phyloP scores from a whole-genome alignment of 176 grass and related monocot species.

The Dactylis glomerata region DNA sequence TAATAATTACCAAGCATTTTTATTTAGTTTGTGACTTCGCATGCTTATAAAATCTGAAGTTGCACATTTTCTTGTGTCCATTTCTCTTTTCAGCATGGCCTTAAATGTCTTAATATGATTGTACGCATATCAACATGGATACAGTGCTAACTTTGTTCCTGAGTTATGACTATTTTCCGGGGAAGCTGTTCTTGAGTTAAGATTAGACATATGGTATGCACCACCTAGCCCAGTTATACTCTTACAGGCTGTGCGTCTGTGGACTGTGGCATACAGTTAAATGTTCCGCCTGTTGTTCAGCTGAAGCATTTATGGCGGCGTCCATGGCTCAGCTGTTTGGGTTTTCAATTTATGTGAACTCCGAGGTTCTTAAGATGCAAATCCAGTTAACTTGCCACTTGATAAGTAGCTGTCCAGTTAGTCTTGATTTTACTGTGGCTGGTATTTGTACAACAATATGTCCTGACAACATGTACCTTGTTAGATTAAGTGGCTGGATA shows the following conservation, averaged over 20 bases:
- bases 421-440: not conserved
- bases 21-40: not conserved
- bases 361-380: not conserved
- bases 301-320: not conserved
- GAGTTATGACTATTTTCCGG: not conserved
- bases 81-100: not conserved
- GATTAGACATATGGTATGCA: not conserved
- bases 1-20: not conserved
- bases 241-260: not conserved
- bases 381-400: not conserved
- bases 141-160: not conserved
- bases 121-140: not conserved
- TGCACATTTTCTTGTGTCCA: not conserved
- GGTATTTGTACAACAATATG: not conserved
- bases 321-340: not conserved
- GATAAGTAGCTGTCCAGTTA: not conserved
- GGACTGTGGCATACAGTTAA: not conserved
- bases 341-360: conserved; percentile 1
- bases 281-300: not conserved
- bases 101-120: not conserved
- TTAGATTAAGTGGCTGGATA: conserved; percentile 8
- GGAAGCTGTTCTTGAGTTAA: not conserved
- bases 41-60: conserved; percentile 19
- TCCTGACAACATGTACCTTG: not conserved
- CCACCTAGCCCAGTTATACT: not conserved